phyloP scores from a whole-genome alignment of 306 rosid species.

The Castanea sativa region DNA sequence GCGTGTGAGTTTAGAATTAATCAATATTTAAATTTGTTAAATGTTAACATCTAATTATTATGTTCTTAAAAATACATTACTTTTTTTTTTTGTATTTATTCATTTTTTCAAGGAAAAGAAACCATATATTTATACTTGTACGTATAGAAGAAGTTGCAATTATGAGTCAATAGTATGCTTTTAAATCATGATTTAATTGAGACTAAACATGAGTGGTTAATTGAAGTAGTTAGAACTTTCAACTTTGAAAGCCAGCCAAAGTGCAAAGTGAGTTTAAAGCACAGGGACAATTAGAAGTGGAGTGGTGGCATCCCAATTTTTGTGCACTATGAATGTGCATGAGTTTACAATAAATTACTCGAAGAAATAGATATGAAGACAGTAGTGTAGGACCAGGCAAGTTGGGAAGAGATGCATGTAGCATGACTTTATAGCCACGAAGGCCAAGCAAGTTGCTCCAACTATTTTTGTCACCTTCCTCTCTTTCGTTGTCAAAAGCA shows the following conservation, averaged over 20 bases:
- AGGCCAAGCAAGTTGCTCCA: slow-evolving; percentile 22
- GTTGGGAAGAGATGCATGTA: slow-evolving; percentile 21
- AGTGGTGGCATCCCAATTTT: neutral
- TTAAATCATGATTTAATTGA: neutral
- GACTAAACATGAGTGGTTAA: neutral
- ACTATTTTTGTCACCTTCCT: slow-evolving; percentile 4
- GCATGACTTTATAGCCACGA: slow-evolving; percentile 29
- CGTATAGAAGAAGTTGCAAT: neutral
- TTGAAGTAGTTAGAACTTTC: neutral
- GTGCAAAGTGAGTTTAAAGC: neutral
- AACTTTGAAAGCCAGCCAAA: too few species aligned
- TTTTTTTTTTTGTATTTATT: neutral
- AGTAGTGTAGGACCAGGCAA: slow-evolving; percentile 15
- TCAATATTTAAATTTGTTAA: neutral
- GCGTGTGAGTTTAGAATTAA: neutral
- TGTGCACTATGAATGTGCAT: too few species aligned
- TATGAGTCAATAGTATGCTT: neutral
- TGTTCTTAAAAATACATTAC: neutral
- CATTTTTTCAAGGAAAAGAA: neutral
- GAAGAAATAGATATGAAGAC: neutral
- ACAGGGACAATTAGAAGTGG: neutral
- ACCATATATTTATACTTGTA: neutral
- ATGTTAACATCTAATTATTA: neutral
- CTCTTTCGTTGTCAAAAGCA: neutral
- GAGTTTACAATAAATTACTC: slow-evolving; percentile 1